phyloP scores from a whole-genome alignment of 352 stramenopile genomes.

The Pythium rhizo-oryzae region DNA sequence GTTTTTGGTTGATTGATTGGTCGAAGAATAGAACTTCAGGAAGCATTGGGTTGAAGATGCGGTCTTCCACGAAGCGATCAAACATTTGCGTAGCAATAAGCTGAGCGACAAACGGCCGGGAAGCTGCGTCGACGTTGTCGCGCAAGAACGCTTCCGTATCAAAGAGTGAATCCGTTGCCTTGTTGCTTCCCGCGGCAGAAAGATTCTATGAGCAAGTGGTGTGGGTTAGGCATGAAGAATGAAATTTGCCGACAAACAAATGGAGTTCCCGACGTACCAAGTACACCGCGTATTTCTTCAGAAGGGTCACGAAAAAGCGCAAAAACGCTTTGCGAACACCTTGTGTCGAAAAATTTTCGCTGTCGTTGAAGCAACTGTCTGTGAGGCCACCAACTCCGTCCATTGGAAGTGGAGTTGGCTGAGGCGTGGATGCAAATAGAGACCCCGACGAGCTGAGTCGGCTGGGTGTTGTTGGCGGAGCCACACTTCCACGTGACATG shows the following conservation, averaged over 20 bases:
- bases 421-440: conserved; percentile 23
- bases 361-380: conserved; percentile 72
- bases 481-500: conserved; percentile 26
- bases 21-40: conserved; percentile 85
- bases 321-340: conserved; percentile 75
- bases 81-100: conserved; percentile 84
- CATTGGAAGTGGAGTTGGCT: conserved; percentile 15
- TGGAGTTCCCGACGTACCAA: conserved; percentile 42
- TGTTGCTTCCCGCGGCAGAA: conserved; percentile 31
- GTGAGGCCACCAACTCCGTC: conserved; percentile 51
- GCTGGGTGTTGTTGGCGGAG: conserved; percentile 26
- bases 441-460: conserved; percentile 37
- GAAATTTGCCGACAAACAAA: background rate
- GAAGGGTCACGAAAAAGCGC: conserved; percentile 79
- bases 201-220: background rate
- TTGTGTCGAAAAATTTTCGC: conserved; percentile 66
- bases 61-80: conserved; percentile 82
- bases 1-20: conserved; percentile 86
- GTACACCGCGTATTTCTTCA: conserved; percentile 81
- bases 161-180: conserved; percentile 49
- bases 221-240: background rate
- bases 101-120: conserved; percentile 61
- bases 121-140: conserved; percentile 63
- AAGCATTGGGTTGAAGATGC: conserved; percentile 61
- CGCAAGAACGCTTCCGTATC: conserved; percentile 68